Evolutionary conservation across 2,329 filamentous ascomycete species (phyloP), one percentile per base, ranked within the genome.

Genomic region (Aspergillus terreus): DNA sequence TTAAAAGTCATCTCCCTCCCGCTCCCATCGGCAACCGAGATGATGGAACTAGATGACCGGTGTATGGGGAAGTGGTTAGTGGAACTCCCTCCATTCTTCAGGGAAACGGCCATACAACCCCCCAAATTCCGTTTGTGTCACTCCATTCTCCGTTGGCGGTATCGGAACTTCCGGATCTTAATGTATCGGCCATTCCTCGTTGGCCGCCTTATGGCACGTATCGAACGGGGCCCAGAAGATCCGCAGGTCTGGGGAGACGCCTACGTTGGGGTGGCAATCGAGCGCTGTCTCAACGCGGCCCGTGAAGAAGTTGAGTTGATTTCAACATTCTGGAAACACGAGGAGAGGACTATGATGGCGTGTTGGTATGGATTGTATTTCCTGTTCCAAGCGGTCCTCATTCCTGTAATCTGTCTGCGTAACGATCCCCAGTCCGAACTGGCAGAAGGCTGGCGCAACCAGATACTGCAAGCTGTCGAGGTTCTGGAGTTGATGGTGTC

Each of bases 321-420:
- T 10, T 32, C 44, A 32, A 53, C 25, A 12, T 69, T 64, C 52
- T 64, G 65, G 62, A 41, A 49, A 25, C 56, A 57, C 2, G 60
- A 59, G n/a, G 53, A 58, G 14, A 53, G 60, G 21, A 66, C 59
- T 7, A 61, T 62, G 50, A 53, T 70, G 52, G 60, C 60, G 15
- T 62, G 58, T 46, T 68, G 65, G 66, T 69, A 70, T 47, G 62
- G 63, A 15, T 50, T 69, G 47, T 69, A 70, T 46, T 69, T 69
- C 43, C 52, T 69, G 30, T 69, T 69, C 49, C 67, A 69, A 47
- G 66, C 66, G 7, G 58, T 64, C 15, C 54, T 70, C 2, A 66
- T 69, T 21, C 66, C 44, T 1, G 44, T 33, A 2, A 33, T 46
- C 15, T 46, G 44, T 6, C 7, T 46, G 2, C 44, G 44, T 1